Evolutionary conservation across 768 basidiomycete species (phyloP), one percentile per base, ranked within the genome.

Genomic region (Mycena pura): DNA sequence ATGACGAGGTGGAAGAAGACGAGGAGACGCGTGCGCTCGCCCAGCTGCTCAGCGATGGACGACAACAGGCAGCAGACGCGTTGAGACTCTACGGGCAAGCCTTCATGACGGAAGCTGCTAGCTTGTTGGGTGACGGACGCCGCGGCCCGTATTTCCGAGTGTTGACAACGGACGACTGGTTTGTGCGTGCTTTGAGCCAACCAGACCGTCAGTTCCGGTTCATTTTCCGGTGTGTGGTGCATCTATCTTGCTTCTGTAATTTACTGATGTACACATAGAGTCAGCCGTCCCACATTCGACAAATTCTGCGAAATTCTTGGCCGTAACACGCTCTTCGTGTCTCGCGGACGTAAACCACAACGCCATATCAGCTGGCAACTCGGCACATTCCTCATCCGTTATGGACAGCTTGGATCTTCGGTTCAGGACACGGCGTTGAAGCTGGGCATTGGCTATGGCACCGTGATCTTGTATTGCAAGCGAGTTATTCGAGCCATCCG

Each of bases 311-410:
- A 28, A 8, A 40, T 65, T 3, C 40, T 68, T 2, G 58, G 47
- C 17, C 36, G 29, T 11, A 65, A 72, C 36, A 60, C 50, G 11
- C 63, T 72, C 24, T 72, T 72, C 57, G 38, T n/a, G 3, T 53
- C 60, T 28, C 21, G 40, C 8, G 49, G 61, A 15, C 21, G 27
- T 13, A 60, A 64, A n/a, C 68, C 64, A 1, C 71, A 72, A 49
- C 57, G 61, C 3, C 71, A 71, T 41, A 61, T 72, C 14, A 9
- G 32, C 21, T 68, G 46, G 51, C 71, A 72, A 47, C 54, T 73
- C 5, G 71, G 43, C 1, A 46, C 60, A 9, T 72, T 73, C 34
- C 65, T 73, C 2, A 40, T 66, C n/a, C 41, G 66, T 3, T 67
- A 68, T 47, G 69, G 69, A 11, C 57, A 57, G 22, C 60, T 48